Percentiles rank a stretch among this genome's conserved stretches.
Evolutionary conservation across 2,329 filamentous ascomycete species (phyloP).

Genomic region (Claviceps lovelessii): DNA sequence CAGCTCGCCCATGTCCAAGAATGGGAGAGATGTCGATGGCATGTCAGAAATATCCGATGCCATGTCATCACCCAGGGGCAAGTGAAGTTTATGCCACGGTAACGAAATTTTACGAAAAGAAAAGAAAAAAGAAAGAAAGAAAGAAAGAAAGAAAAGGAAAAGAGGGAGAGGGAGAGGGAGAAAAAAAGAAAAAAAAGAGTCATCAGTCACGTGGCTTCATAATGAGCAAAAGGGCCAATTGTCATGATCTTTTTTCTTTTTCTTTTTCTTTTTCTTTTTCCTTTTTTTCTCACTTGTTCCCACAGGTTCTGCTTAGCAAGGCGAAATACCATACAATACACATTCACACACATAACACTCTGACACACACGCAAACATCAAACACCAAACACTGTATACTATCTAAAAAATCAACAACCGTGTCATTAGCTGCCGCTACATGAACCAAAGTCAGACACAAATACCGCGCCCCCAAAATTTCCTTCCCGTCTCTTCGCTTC

Average conservation of each 20-base stretch:
- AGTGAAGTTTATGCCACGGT: constrained; percentile 1
- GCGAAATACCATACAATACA: neutral
- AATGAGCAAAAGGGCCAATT: neutral
- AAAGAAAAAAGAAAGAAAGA: neutral
- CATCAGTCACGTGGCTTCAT: neutral
- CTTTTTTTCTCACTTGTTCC: no score
- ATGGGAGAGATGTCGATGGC: constrained; percentile 33
- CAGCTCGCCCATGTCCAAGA: constrained; percentile 35
- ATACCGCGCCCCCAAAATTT: neutral
- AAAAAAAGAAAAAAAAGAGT: neutral
- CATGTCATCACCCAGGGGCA: constrained; percentile 36
- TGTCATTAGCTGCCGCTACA: neutral
- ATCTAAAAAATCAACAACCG: neutral
- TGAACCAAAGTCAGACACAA: neutral
- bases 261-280: neutral
- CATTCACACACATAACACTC: neutral
- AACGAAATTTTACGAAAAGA: neutral
- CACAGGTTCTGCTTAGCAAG: neutral
- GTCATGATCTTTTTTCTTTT: neutral
- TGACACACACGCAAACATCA: neutral
- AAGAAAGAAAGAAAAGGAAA: neutral
- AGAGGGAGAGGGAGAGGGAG: no score
- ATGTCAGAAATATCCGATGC: constrained; percentile 44
- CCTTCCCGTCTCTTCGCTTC: neutral
- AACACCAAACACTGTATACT: neutral